Conservation (phyloP, 805 yeast genomes). For the Hanseniaspora vineae region DNA sequence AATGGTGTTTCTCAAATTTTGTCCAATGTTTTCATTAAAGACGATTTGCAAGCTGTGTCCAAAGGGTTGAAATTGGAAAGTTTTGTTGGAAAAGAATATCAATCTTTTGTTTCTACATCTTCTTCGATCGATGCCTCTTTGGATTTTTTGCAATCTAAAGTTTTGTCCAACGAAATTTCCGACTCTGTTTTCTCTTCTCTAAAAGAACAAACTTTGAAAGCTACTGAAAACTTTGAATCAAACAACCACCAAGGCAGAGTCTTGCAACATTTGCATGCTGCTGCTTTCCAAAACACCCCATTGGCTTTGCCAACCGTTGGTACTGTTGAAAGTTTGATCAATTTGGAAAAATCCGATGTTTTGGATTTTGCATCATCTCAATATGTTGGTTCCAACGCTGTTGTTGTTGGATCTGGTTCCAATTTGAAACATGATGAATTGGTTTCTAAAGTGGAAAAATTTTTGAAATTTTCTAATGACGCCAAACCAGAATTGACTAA, state of each 20-base stretch:
- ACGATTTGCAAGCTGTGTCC: conserved; percentile 24
- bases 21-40: conserved; percentile 34
- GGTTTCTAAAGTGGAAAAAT: conserved; percentile 49
- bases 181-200: conserved; percentile 24
- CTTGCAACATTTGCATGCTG: conserved; percentile 62
- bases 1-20: conserved; percentile 67
- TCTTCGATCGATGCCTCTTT: conserved; percentile 39
- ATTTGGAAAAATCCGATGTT: conserved; percentile 47
- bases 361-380: conserved; percentile 40
- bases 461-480: conserved; percentile 30
- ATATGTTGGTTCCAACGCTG: conserved; percentile 50
- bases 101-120: conserved; percentile 47
- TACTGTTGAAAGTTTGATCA: conserved; percentile 50
- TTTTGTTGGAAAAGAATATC: conserved; percentile 46
- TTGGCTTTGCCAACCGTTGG: conserved; percentile 67
- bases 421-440: conserved; percentile 62
- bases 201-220: conserved; percentile 23
- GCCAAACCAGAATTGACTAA: conserved; percentile 38
- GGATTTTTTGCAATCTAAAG: conserved; percentile 33
- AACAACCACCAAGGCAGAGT: conserved; percentile 41
- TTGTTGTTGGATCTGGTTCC: conserved; percentile 44
- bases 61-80: conserved; percentile 47
- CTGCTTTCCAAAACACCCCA: conserved; percentile 81
- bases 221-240: conserved; percentile 43
- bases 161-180: conserved; percentile 25